Evolutionary conservation across 371 early-diverging fungal genomes (phyloP).

Genomic region (Dichotomocladium elegans): DNA sequence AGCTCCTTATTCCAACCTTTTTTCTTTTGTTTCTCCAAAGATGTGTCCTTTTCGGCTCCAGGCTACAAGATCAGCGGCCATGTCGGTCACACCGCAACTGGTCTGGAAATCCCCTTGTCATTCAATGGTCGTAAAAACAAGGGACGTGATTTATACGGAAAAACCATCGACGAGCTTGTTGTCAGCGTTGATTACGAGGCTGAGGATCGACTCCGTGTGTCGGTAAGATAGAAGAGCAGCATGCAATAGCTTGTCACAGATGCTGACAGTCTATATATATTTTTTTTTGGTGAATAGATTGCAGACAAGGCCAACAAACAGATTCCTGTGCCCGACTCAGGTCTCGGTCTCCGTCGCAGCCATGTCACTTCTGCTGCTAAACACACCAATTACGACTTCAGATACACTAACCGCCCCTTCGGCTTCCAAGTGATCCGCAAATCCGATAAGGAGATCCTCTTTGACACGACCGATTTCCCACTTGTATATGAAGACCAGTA

Average conservation of each 20-base stretch:
- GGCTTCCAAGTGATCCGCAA: slow-evolving; percentile 55
- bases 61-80: slow-evolving; percentile 30
- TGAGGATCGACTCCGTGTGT: slow-evolving; percentile 45
- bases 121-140: neutral
- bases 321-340: slow-evolving; percentile 50
- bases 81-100: slow-evolving; percentile 20
- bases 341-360: slow-evolving; percentile 34
- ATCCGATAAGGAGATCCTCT: slow-evolving; percentile 41
- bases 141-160: slow-evolving; percentile 28
- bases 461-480: slow-evolving; percentile 56
- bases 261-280: no score
- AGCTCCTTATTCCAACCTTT: no score
- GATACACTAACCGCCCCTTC: slow-evolving; percentile 46
- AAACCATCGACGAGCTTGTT: slow-evolving; percentile 35
- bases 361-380: slow-evolving; percentile 7
- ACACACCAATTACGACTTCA: slow-evolving; percentile 38
- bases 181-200: slow-evolving; percentile 51
- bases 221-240: no score
- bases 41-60: slow-evolving; percentile 17
- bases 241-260: no score
- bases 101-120: slow-evolving; percentile 28
- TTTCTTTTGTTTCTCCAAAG: neutral
- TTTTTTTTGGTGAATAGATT: no score
- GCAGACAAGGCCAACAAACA: slow-evolving; percentile 44
- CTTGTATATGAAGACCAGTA: slow-evolving; percentile 71